These are phyloP conservation scores for Hyaloscypha finlandica DNA, from an alignment of 495 filamentous ascomycete species.

Conservation along the genomic window DNA sequence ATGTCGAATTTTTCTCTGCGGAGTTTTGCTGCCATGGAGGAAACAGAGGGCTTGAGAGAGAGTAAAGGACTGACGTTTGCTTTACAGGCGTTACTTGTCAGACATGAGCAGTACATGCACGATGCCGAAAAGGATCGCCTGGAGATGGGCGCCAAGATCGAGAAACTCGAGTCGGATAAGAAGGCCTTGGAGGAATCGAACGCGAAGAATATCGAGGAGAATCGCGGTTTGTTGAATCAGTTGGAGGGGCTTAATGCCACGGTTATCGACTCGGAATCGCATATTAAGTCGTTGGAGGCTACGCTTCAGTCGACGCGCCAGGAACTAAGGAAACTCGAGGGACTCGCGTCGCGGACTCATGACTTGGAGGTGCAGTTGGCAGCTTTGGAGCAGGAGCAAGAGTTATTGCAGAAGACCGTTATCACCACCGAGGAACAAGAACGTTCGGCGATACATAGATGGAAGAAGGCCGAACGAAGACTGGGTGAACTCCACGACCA, in stretches of 20 bases:
- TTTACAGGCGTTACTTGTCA: slow-evolving; percentile 83
- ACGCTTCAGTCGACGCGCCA: slow-evolving; percentile 73
- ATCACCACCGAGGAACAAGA: slow-evolving; percentile 67
- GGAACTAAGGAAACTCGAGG: slow-evolving; percentile 72
- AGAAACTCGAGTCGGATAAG: slow-evolving; percentile 76
- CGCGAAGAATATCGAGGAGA: slow-evolving; percentile 73
- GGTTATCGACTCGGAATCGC: slow-evolving; percentile 72
- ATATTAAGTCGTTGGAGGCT: slow-evolving; percentile 68
- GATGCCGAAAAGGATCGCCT: slow-evolving; percentile 82
- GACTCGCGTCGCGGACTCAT: slow-evolving; percentile 70
- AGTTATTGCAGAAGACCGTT: slow-evolving; percentile 65
- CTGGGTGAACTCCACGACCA: slow-evolving; percentile 78
- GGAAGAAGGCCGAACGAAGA: slow-evolving; percentile 77
- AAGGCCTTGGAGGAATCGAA: slow-evolving; percentile 72
- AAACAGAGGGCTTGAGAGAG: background rate
- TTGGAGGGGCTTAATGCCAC: slow-evolving; percentile 78
- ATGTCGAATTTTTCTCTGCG: slow-evolving; percentile 1
- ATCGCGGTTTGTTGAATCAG: slow-evolving; percentile 73
- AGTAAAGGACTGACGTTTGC: slow-evolving; percentile 65
- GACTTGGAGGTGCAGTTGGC: slow-evolving; percentile 77
- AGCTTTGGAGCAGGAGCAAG: slow-evolving; percentile 79
- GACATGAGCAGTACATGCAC: slow-evolving; percentile 90
- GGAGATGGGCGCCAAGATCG: slow-evolving; percentile 68
- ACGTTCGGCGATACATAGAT: slow-evolving; percentile 73
- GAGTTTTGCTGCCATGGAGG: background rate